These are phyloP conservation scores for Fusarium anguioides DNA, from an alignment of 2,329 filamentous ascomycete species.

Conservation along the genomic window DNA sequence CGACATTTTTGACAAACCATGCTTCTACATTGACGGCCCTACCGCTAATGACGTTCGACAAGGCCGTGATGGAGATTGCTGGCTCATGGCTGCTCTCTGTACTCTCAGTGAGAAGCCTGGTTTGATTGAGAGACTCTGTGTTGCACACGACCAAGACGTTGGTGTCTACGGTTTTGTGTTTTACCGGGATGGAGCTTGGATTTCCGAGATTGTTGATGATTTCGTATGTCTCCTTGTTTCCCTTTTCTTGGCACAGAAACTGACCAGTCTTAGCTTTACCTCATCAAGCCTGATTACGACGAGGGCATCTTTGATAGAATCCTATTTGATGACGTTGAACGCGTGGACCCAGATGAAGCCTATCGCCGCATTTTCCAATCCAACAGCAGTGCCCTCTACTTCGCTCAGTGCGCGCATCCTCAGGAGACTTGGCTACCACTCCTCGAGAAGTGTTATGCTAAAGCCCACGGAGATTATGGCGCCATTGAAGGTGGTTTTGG, in stretches of 20 bases:
- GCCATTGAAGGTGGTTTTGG: constrained; percentile 79
- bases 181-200: constrained; percentile 81
- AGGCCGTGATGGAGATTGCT: constrained; percentile 83
- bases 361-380: constrained; percentile 78
- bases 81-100: constrained; percentile 84
- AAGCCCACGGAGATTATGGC: constrained; percentile 82
- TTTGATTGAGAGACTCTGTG: constrained; percentile 78
- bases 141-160: constrained; percentile 76
- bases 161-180: constrained; percentile 91
- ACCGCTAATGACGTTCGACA: constrained; percentile 83
- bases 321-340: constrained; percentile 56
- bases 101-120: constrained; percentile 79
- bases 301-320: constrained; percentile 63
- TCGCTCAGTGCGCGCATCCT: constrained; percentile 77
- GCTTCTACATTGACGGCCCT: constrained; percentile 82
- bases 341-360: constrained; percentile 65
- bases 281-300: constrained; percentile 70
- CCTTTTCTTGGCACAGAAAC: neutral
- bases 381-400: constrained; percentile 79
- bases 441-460: constrained; percentile 83
- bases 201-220: constrained; percentile 68
- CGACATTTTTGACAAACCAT: constrained; percentile 80
- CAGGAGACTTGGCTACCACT: constrained; percentile 86
- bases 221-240: constrained; percentile 50
- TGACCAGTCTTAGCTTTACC: constrained; percentile 55